Base-by-base conservation (phyloP, 768 basidiomycete genomes). In the Calocybe gangraenosa region DNA sequence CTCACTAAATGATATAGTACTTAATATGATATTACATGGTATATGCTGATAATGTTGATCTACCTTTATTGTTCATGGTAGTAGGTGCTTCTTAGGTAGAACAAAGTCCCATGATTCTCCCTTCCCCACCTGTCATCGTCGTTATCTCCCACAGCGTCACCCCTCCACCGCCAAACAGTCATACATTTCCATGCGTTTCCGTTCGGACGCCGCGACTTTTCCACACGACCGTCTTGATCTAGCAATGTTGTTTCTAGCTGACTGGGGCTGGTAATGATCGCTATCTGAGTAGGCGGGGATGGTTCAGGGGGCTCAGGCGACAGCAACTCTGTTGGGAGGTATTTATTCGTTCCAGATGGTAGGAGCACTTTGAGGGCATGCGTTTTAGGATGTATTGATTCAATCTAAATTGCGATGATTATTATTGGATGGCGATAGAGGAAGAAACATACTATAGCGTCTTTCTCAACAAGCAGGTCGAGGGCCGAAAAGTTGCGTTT, bases 101-200 rank as follows among this genome's bases (percentile, higher is more conserved):
- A 76, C 49, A 79, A 50, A 7, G 74, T 76, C 1, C 75, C 75
- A 48, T 74, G 63, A 30, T 64, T 66, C 48, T 74, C 72, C 40
- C 75, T 57, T 1, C 71, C 75, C 58, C 75, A 63, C 50, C 63
- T 49, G 47, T 58, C 59, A 48, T 63, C 60, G 7, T 55, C 53
- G 7, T 46, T 43, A 20, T 48, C 51, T 14, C 42, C 22, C 6
- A 42, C 51, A 15, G 46, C 51, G 8, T 67, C 70, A 7, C 65
- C 65, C 20, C 66, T 57, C 71, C 73, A 76, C 13, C 79, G 61
- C 75, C 76, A 82, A 4, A 82, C 63, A 4, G 74, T 73, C 50
- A 82, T 65, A 7, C 59, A 56, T 57, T 82, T 82, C 78, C 79
- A 81, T 3, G 78, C 78, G 46, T 78, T 77, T 6, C 69, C 74